Percentiles rank a stretch among this genome's conserved stretches.
Evolutionary conservation across 331 rosid species (phyloP).

Genomic region (Pyrus hybrid): DNA sequence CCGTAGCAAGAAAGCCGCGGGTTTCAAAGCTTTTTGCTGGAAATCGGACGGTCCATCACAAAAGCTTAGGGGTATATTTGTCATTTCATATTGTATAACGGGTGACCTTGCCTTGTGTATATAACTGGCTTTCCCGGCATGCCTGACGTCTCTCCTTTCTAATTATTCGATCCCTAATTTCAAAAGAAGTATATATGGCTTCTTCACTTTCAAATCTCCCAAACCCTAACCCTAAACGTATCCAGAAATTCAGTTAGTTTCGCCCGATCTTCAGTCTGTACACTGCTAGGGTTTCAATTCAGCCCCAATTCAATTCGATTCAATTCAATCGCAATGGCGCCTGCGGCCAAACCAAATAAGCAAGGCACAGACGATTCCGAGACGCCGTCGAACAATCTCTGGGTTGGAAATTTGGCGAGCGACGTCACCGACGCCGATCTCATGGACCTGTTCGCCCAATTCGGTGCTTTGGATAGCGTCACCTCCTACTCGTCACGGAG

Average conservation of each 20-base stretch:
- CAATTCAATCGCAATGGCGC: constrained; percentile 39
- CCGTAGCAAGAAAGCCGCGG: too few relatives aligned
- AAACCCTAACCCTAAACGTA: background rate
- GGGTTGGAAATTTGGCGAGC: constrained; percentile 69
- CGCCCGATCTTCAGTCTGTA: background rate
- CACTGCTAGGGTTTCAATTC: background rate
- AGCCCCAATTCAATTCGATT: background rate
- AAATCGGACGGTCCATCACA: background rate
- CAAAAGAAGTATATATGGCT: background rate
- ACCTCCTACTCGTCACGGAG: constrained; percentile 62
- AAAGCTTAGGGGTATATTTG: background rate
- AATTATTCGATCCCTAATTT: background rate
- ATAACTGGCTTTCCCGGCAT: too few relatives aligned
- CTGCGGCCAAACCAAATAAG: constrained; percentile 35
- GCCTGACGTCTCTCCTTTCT: too few relatives aligned
- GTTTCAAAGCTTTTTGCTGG: too few relatives aligned
- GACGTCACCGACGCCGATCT: constrained; percentile 70
- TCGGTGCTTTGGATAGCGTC: constrained; percentile 80
- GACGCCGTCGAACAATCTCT: constrained; percentile 62
- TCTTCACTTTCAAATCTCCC: background rate
- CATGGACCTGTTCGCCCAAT: constrained; percentile 54
- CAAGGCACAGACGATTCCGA: constrained; percentile 33
- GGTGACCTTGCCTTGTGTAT: too few relatives aligned
- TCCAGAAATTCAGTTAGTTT: background rate
- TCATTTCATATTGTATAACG: background rate